These are phyloP conservation scores for Prunus padus DNA, from an alignment of 306 rosid species.

Conservation along the genomic window DNA sequence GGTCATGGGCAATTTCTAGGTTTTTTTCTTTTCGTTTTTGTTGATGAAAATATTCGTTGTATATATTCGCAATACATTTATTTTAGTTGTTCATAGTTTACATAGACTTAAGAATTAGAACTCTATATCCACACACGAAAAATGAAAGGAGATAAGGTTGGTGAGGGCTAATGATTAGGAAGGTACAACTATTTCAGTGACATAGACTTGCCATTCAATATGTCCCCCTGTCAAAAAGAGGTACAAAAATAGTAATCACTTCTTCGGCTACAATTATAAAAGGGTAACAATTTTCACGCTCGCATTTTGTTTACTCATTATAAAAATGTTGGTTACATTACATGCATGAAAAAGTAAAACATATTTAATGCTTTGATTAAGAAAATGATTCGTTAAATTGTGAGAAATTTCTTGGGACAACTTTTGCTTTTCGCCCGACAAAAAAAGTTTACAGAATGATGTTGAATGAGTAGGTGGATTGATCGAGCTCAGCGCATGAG, in stretches of 20 bases:
- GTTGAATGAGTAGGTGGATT: slow-evolving; percentile 29
- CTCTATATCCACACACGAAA: background rate
- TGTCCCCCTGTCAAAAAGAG: background rate
- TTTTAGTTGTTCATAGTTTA: background rate
- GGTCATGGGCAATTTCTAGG: background rate
- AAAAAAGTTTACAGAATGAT: slow-evolving; percentile 23
- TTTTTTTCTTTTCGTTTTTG: background rate
- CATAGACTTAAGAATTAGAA: background rate
- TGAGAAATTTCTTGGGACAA: background rate
- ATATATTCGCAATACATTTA: background rate
- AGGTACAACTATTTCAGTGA: slow-evolving; percentile 7
- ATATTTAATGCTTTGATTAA: background rate
- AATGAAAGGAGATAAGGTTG: background rate
- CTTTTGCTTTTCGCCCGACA: slow-evolving; percentile 29
- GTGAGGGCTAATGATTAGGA: background rate
- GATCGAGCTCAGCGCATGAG: background rate
- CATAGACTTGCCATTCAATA: background rate
- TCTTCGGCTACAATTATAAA: background rate
- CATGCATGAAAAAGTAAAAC: background rate
- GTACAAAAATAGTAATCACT: background rate
- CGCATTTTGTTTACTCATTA: background rate
- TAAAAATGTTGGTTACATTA: background rate
- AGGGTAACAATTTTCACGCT: too few relatives aligned
- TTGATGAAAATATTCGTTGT: background rate
- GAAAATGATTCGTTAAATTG: slow-evolving; percentile 18